Percentiles rank a stretch among this genome's conserved stretches.
phyloP scores from a whole-genome alignment of 1,284 basidiomycete genomes.

The Afroboletus lepidellus region DNA sequence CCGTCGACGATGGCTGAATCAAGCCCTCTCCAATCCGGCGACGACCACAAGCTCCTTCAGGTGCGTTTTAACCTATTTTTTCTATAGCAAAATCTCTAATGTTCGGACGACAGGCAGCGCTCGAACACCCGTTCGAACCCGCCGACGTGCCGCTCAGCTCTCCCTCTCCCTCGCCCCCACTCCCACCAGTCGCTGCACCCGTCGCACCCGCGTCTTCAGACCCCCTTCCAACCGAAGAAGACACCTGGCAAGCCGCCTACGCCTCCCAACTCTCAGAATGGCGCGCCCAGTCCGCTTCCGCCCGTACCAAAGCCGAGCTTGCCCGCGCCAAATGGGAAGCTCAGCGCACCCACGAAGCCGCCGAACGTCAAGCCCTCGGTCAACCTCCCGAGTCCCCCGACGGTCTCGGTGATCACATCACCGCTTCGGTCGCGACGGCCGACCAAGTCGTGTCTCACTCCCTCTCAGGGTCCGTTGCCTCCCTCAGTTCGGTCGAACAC shows the following conservation, averaged over 20 bases:
- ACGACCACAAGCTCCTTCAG: constrained; percentile 28
- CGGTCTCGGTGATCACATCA: constrained; percentile 41
- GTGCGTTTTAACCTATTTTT: constrained; percentile 7
- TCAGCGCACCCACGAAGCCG: constrained; percentile 31
- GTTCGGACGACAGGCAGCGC: constrained; percentile 19
- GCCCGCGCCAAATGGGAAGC: constrained; percentile 73
- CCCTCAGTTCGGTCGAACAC: constrained; percentile 35
- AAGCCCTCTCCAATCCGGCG: constrained; percentile 18
- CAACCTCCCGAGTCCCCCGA: constrained; percentile 52
- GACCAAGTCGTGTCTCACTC: constrained; percentile 16
- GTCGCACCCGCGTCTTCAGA: background rate
- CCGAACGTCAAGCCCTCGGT: constrained; percentile 38
- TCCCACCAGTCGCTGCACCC: background rate
- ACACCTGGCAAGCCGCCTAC: constrained; percentile 61
- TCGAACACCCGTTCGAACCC: constrained; percentile 30
- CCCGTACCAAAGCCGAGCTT: constrained; percentile 71
- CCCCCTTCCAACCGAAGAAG: constrained; percentile 22
- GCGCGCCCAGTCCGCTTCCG: constrained; percentile 72
- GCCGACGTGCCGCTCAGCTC: constrained; percentile 24
- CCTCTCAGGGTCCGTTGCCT: constrained; percentile 19
- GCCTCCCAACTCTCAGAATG: constrained; percentile 69
- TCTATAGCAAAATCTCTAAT: background rate
- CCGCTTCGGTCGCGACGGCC: constrained; percentile 20
- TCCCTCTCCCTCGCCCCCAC: constrained; percentile 4
- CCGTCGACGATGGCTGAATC: constrained; percentile 27